Evolutionary conservation across 108 stramenopile genomes (phyloP), one percentile per base, ranked within the genome.

Genomic region (Fistulifera pelliculosa): DNA sequence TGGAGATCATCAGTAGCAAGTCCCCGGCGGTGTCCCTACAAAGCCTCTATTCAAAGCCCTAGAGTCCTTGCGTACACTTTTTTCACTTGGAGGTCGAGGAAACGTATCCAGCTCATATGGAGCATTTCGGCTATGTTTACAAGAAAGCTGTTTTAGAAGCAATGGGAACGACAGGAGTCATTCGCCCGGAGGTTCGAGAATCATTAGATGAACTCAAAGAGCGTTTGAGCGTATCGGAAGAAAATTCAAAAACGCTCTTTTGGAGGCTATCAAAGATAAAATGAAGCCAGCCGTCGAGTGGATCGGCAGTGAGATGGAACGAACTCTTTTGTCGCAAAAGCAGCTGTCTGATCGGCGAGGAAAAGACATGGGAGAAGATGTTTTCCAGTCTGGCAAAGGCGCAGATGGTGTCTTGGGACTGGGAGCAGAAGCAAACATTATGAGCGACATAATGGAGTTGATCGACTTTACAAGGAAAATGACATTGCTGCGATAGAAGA

Each of bases 401-500:
- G 71, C 89, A 13, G 75, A 83, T 81, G 82, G 81, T 44, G 70
- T 75, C 15, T 71, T 92, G 49, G 90, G 90, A 28, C 60, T 92
- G 41, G 85, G 85, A 11, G 80, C 90, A 28, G 88, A 90, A 47
- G 76, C 74, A 38, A 85, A 90, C 52, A 80, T 90, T 62, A 82
- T 94, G 83, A 75, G 75, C 49, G 92, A 93, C 50, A 84, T 83
- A 58, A 80, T 93, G 83, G 74, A 83, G 45, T 69, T 93, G 12
- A 64, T 93, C 56, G 85, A 89, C 60, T 93, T 93, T 89, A 88
- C 68, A 64, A 58, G 21, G 92, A 87, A 52, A 90, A 90, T 68
- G 83, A 68, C 27, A 72, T 90, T 58, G 74, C 83, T 13, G 66
- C 80, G 41, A 69, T 83, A 42, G 53, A 61, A 26, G 79, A 77